These are phyloP conservation scores for Linanthus parryae DNA, from an alignment of 148 eudicot genomes.

Conservation along the genomic window DNA sequence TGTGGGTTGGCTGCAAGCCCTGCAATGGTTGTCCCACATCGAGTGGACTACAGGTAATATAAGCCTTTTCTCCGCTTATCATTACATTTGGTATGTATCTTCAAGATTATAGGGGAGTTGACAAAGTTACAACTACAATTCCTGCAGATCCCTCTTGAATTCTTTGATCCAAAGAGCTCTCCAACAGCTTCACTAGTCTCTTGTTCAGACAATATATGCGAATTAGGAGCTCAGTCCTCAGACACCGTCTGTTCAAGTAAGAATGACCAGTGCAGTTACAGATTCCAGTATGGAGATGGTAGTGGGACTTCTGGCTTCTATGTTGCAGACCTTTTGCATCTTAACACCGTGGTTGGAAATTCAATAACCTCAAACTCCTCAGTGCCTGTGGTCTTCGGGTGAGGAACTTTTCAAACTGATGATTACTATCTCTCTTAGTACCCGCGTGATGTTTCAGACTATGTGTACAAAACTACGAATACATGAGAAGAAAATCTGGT, in stretches of 20 bases:
- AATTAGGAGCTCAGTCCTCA: conserved; percentile 55
- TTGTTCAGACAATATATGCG: conserved; percentile 72
- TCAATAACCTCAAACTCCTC: conserved; percentile 48
- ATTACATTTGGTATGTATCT: background rate
- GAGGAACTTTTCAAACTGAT: conserved; percentile 8
- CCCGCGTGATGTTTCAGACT: no score
- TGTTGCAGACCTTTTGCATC: conserved; percentile 56
- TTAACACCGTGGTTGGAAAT: conserved; percentile 55
- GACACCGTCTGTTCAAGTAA: conserved; percentile 59
- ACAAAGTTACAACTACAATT: background rate
- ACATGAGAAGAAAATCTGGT: no score
- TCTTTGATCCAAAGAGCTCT: conserved; percentile 66
- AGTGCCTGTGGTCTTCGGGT: conserved; percentile 79
- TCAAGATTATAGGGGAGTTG: background rate
- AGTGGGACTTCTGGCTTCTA: conserved; percentile 90
- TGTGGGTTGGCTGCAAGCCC: conserved; percentile 80
- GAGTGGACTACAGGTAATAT: conserved; percentile 78
- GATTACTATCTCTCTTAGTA: background rate
- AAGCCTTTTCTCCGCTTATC: background rate
- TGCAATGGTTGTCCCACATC: conserved; percentile 88
- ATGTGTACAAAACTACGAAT: no score
- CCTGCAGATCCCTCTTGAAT: conserved; percentile 52
- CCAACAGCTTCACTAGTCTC: conserved; percentile 51
- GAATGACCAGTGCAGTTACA: conserved; percentile 69
- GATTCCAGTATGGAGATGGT: conserved; percentile 92